phyloP scores from a whole-genome alignment of 2,329 filamentous ascomycete species.

The Trichoderma koningiopsis region DNA sequence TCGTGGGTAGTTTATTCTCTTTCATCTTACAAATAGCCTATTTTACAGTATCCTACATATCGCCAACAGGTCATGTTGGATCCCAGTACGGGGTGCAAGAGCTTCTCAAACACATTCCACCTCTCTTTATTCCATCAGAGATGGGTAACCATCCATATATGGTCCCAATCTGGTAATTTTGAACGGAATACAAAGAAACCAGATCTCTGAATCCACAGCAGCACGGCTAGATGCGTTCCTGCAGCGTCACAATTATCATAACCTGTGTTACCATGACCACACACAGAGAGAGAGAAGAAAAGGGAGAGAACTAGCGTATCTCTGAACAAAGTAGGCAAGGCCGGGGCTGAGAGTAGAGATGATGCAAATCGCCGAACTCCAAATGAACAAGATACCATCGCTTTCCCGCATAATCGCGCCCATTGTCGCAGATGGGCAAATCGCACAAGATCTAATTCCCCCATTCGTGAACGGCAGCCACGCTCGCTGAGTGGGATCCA shows the following conservation, averaged over 20 bases:
- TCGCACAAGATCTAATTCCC: conserved; percentile 25
- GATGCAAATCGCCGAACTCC: background rate
- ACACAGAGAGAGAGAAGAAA: background rate
- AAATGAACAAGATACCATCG: conserved; percentile 1
- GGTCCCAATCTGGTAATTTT: background rate
- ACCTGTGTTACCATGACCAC: background rate
- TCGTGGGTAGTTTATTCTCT: background rate
- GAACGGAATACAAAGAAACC: conserved; percentile 8
- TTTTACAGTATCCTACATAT: background rate
- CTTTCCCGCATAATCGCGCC: conserved; percentile 24
- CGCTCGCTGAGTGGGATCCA: conserved; percentile 22
- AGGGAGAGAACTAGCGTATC: background rate
- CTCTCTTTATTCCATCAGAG: background rate
- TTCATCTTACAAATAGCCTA: background rate
- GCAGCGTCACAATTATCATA: background rate
- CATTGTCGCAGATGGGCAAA: conserved; percentile 17
- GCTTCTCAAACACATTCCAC: background rate
- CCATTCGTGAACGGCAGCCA: conserved; percentile 10
- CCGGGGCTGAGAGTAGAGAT: background rate
- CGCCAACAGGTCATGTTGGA: background rate
- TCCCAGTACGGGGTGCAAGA: background rate
- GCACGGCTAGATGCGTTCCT: conserved; percentile 21
- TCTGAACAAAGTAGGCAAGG: background rate
- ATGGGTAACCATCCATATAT: background rate
- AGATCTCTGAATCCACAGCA: conserved; percentile 23